Percentiles rank a stretch among this genome's conserved stretches.
Conservation (phyloP, 2,329 filamentous ascomycete genomes). For the Venturia oleaginea region DNA sequence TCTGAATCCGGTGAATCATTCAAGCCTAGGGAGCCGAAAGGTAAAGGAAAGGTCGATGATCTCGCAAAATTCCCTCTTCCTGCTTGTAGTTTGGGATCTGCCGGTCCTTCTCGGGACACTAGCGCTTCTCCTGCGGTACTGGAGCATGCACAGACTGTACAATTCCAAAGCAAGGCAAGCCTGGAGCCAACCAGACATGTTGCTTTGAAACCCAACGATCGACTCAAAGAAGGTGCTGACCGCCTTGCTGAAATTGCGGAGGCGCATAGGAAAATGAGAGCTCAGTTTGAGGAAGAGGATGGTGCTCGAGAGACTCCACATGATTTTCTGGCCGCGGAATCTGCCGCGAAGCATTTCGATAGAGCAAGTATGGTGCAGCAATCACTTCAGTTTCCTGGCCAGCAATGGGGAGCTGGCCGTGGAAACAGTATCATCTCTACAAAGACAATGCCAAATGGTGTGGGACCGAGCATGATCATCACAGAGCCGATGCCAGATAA, state of each 20-base stretch:
- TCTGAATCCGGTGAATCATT: neutral
- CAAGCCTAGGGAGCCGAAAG: neutral
- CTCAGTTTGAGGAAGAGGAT: conserved; percentile 5
- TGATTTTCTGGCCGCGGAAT: neutral
- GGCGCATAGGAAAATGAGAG: conserved; percentile 11
- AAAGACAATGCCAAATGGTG: neutral
- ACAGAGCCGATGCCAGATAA: conserved; percentile 1
- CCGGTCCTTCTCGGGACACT: neutral
- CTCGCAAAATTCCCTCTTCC: neutral
- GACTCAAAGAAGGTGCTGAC: conserved; percentile 5
- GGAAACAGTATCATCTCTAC: conserved; percentile 2
- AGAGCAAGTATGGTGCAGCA: neutral
- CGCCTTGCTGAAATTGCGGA: conserved; percentile 11
- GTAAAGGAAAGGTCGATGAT: conserved; percentile 4
- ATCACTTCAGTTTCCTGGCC: neutral
- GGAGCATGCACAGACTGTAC: conserved; percentile 3
- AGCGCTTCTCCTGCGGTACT: neutral
- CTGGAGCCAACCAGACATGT: conserved; percentile 1
- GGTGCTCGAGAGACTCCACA: neutral
- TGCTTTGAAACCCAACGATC: neutral
- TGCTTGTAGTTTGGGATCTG: neutral
- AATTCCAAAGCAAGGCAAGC: neutral
- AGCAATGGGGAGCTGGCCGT: neutral
- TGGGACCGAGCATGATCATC: neutral
- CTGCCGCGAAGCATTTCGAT: conserved; percentile 1